A percentile compares a stretch with the other conserved stretches of the same genome.
These are phyloP conservation scores for Paraphaeosphaeria minitans DNA, from an alignment of 2,329 filamentous ascomycete species.

Conservation along the genomic window DNA sequence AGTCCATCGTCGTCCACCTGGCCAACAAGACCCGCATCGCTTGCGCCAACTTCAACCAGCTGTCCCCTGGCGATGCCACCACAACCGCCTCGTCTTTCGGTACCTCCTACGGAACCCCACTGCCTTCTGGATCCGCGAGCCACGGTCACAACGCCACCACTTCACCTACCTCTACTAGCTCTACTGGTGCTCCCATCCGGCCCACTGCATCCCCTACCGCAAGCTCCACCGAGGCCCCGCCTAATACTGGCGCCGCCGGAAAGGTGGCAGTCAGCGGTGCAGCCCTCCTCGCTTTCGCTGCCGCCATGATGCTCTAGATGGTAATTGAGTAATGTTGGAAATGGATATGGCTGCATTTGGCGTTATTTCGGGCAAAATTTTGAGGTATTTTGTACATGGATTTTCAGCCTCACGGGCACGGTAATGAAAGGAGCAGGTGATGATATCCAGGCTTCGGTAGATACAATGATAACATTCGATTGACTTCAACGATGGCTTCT, in stretches of 20 bases:
- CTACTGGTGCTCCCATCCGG: conserved; percentile 19
- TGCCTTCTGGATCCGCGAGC: conserved; percentile 15
- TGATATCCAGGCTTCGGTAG: conserved; percentile 2
- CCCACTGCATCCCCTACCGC: conserved; percentile 24
- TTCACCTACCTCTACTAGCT: conserved; percentile 19
- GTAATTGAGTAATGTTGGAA: neutral
- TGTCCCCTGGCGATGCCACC: conserved; percentile 62
- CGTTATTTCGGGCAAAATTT: neutral
- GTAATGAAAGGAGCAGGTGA: neutral
- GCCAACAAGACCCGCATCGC: conserved; percentile 59
- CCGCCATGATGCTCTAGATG: conserved; percentile 31
- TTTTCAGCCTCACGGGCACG: neutral
- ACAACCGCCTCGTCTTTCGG: conserved; percentile 14
- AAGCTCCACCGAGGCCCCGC: conserved; percentile 16
- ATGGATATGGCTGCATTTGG: neutral
- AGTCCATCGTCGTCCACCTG: conserved; percentile 60
- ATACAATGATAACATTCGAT: conserved; percentile 1
- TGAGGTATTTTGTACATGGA: neutral
- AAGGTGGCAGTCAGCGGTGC: conserved; percentile 29
- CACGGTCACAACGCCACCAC: conserved; percentile 26
- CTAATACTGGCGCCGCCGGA: conserved; percentile 29
- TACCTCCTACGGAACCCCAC: conserved; percentile 22
- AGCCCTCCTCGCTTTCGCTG: conserved; percentile 28
- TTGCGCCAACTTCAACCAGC: conserved; percentile 60
- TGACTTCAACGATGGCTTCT: neutral